These are phyloP conservation scores for Penicillium olsonii DNA, from an alignment of 2,329 filamentous ascomycete genomes.

Conservation along the genomic window DNA sequence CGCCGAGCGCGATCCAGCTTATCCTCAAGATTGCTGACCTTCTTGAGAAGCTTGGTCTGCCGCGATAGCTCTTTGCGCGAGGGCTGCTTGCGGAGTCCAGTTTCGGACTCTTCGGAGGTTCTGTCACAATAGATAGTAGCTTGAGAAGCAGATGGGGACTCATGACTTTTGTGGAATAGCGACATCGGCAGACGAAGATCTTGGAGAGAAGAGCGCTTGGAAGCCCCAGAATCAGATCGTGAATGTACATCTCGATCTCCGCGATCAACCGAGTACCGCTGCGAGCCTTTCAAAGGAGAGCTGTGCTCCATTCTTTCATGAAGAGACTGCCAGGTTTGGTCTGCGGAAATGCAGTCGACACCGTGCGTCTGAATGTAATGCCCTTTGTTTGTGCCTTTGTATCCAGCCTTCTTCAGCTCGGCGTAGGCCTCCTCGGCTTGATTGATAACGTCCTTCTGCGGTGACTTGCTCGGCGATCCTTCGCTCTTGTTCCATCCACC, in stretches of 20 bases:
- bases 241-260: constrained; percentile 3
- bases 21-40: constrained; percentile 61
- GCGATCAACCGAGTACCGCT: constrained; percentile 16
- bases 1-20: constrained; percentile 58
- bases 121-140: constrained; percentile 15
- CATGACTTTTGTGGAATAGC: constrained; percentile 28
- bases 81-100: constrained; percentile 47
- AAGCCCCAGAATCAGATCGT: constrained; percentile 25
- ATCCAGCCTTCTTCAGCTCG: constrained; percentile 56
- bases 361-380: constrained; percentile 28
- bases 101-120: constrained; percentile 28
- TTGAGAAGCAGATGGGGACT: constrained; percentile 30
- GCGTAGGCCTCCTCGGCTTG: constrained; percentile 56
- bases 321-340: constrained; percentile 38
- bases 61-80: constrained; percentile 60
- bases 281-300: constrained; percentile 13
- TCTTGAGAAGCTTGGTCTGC: constrained; percentile 59
- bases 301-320: constrained; percentile 34
- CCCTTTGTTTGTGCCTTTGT: constrained; percentile 44
- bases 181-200: constrained; percentile 39
- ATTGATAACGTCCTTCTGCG: constrained; percentile 46
- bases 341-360: constrained; percentile 25
- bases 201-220: constrained; percentile 36
- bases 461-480: constrained; percentile 21
- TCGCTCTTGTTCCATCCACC: constrained; percentile 51